Base-by-base conservation (phyloP, 1,139 yeast genomes). In the Suhomyces coccinellae region DNA sequence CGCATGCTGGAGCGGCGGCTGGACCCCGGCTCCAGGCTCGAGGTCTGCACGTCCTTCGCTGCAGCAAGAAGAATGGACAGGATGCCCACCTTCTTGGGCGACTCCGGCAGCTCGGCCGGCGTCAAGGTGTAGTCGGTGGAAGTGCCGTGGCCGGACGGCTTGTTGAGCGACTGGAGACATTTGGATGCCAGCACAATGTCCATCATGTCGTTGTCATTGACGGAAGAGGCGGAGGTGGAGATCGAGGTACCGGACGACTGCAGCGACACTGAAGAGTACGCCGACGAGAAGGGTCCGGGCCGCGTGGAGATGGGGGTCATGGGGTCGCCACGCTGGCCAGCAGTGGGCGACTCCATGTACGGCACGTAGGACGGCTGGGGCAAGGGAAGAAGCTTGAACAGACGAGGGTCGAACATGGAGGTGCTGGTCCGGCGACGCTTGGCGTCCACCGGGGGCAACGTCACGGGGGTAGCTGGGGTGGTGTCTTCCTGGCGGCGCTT, bases 131-230 rank as follows among this genome's bases (percentile, higher is more conserved):
- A 34, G 36, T 34, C 36, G 14, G 30, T 26, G 8, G 16, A 17
- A 6, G 29, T 36, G 22, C 12, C 22, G n/a, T 13, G 41, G 26
- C 30, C 40, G 13, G 33, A 22, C 3, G 57, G 45, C 42, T 52
- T 50, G 42, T 67, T 54, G 41, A 71, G 56, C 16, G 66, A 61
- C 52, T 71, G 75, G 26, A 72, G 59, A 47, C 76, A 71, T 49
- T 65, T 63, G 20, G 75, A 70, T 5, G 77, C 77, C 51, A 66
- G 68, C 13, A 71, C 67, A 13, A 72, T 60, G 41, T 70, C 77
- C 44, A 62, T 53, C 58, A 66, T 58, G 32, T 66, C 71, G 43
- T 33, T 28, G 12, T 31, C 40, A 41, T 28, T 28, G 17, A 26
- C 40, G 24, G 26, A 14, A 1, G 41, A 20, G 2, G 36, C 35